Evolutionary conservation across 805 yeast genomes (phyloP), one percentile per base, ranked within the genome.

Genomic region (Yarrowia bubula): DNA sequence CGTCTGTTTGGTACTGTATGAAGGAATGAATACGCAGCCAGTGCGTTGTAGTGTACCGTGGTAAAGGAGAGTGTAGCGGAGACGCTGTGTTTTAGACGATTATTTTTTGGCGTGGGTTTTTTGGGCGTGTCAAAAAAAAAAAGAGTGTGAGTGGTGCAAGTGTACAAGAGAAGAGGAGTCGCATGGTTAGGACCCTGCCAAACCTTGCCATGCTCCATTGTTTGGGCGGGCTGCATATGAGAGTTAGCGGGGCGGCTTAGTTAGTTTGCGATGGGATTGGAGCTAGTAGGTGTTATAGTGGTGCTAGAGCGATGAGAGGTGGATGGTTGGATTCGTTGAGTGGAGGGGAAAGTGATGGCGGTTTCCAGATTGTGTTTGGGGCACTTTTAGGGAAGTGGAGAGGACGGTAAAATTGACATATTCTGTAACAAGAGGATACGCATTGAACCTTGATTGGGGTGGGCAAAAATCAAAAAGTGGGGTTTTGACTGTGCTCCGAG

Each of bases 231-330:
- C 41, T 48, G 55, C 55, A 48, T 22, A 31, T 18, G 41, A 28
- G 35, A 48, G 31, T 18, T 48, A 48, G 39, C 18, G 55, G 55
- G 55, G 55, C 41, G 55, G 55, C 55, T 48, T 41, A 48, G 41
- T 48, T 48, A 35, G 41, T 48, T 46, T 48, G n/a, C 4, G 13
- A 35, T 13, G 31, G 13, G 10, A 4, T 4, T 9, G n/a, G 41
- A 2, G 7, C 41, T 33, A 11, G 13, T 1, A 10, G 39, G 6
- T 4, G 14, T 9, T 11, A 6, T n/a, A 10, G 9, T 10, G 10
- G 53, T 4, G 39, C 53, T 47, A 32, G 17, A 6, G 28, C 9
- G 28, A 47, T 11, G 7, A 15, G 9, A 17, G 9, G 10, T 22
- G 28, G 9, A 10, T 17, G 9, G 4, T 4, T 17, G 15, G 39